Evolutionary conservation across 78 protist species (phyloP).

Genomic region (Dictyostelium firmibasis): DNA sequence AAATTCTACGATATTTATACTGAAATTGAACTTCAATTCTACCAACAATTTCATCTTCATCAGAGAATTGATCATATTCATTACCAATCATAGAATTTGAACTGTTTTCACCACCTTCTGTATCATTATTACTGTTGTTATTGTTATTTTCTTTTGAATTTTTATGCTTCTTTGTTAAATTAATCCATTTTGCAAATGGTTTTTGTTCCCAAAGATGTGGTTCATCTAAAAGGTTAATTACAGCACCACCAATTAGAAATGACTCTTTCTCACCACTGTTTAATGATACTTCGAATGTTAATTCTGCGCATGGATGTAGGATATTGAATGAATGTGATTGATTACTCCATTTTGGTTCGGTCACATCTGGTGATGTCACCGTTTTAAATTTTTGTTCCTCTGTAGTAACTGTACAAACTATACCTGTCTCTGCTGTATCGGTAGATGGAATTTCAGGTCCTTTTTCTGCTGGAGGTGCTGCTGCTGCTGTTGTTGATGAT

Average conservation of each 20-base stretch:
- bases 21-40: constrained; percentile 58
- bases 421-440: neutral
- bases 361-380: neutral
- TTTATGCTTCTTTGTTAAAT: constrained; percentile 8
- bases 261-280: neutral
- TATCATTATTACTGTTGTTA: neutral
- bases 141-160: neutral
- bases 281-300: constrained; percentile 4
- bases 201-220: constrained; percentile 72
- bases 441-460: neutral
- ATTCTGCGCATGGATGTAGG: constrained; percentile 4
- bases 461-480: neutral
- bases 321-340: constrained; percentile 62
- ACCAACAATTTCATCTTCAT: constrained; percentile 60
- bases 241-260: constrained; percentile 42
- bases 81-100: neutral
- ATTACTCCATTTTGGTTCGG: constrained; percentile 60
- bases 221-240: constrained; percentile 28
- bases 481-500: neutral
- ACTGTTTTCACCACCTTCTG: neutral
- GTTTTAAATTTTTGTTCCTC: constrained; percentile 28
- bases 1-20: constrained; percentile 52
- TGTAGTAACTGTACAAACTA: neutral
- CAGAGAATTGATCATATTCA: neutral
- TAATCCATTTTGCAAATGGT: constrained; percentile 67